These are phyloP conservation scores for Xylariomycetidae sp. DNA, from an alignment of 2,329 filamentous ascomycete genomes.

Conservation along the genomic window DNA sequence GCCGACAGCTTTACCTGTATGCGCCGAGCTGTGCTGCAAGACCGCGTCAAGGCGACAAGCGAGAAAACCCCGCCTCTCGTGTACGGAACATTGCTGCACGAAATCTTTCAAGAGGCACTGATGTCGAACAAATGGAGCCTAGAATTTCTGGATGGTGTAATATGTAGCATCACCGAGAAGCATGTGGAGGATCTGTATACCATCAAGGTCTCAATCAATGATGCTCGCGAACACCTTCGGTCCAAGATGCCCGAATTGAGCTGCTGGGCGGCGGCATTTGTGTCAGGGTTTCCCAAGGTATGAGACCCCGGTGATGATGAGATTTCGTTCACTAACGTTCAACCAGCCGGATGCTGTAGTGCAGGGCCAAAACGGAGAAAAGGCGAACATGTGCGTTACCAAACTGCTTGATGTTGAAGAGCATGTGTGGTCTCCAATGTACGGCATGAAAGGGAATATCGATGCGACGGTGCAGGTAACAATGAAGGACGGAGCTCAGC, in stretches of 20 bases:
- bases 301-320: conserved; percentile 13
- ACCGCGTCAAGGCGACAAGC: conserved; percentile 87
- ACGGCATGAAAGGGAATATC: conserved; percentile 94
- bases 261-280: conserved; percentile 78
- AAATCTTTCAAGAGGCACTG: conserved; percentile 89
- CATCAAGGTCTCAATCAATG: conserved; percentile 68
- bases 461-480: conserved; percentile 91
- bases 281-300: conserved; percentile 66
- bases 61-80: conserved; percentile 76
- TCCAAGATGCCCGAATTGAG: conserved; percentile 80
- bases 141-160: conserved; percentile 59
- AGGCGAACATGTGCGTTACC: conserved; percentile 77
- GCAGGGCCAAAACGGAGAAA: conserved; percentile 72
- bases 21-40: conserved; percentile 86
- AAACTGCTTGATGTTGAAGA: conserved; percentile 96
- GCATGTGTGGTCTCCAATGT: conserved; percentile 97
- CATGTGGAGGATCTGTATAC: conserved; percentile 88
- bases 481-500: conserved; percentile 65
- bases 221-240: conserved; percentile 73
- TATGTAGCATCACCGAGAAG: conserved; percentile 64
- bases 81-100: conserved; percentile 90
- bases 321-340: conserved; percentile 24
- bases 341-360: conserved; percentile 63
- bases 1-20: conserved; percentile 94
- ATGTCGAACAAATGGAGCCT: conserved; percentile 77